Conservation (phyloP, 2,329 filamentous ascomycete genomes). For the Fusarium floridanum region DNA sequence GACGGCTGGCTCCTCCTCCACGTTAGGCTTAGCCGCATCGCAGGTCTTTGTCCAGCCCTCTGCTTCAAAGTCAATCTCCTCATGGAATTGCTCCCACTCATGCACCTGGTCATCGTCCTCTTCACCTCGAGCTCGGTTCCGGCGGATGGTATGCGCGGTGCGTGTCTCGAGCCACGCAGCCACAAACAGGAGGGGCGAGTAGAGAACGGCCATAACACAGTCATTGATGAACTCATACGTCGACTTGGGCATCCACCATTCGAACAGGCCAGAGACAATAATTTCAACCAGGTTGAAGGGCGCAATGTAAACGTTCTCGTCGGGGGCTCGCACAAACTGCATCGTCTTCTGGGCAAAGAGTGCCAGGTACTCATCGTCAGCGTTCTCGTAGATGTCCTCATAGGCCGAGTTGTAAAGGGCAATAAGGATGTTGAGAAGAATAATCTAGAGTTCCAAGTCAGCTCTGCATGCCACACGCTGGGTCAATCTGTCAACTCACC, state of each 20-base stretch:
- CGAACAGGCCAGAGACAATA: slow-evolving; percentile 80
- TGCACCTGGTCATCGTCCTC: slow-evolving; percentile 90
- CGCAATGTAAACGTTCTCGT: slow-evolving; percentile 98
- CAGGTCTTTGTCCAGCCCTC: slow-evolving; percentile 91
- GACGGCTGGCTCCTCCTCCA: slow-evolving; percentile 83
- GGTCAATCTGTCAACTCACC: slow-evolving; percentile 63
- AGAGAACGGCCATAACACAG: slow-evolving; percentile 86
- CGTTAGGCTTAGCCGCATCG: slow-evolving; percentile 79
- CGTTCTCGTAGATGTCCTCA: slow-evolving; percentile 92
- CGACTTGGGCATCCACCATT: slow-evolving; percentile 91
- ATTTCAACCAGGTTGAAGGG: slow-evolving; percentile 96
- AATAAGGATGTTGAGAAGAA: slow-evolving; percentile 95
- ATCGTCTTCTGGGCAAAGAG: slow-evolving; percentile 95
- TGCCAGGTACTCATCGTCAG: slow-evolving; percentile 94
- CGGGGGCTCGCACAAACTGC: slow-evolving; percentile 95
- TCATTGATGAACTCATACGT: slow-evolving; percentile 88
- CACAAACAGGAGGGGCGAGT: slow-evolving; percentile 84
- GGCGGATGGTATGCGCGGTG: slow-evolving; percentile 74
- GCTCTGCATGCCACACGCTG: background rate
- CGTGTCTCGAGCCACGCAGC: slow-evolving; percentile 80
- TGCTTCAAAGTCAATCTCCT: slow-evolving; percentile 81
- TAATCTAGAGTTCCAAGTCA: slow-evolving; percentile 56
- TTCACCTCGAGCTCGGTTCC: slow-evolving; percentile 83
- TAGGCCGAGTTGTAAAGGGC: slow-evolving; percentile 98
- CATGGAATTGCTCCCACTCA: slow-evolving; percentile 90